Base-by-base conservation (phyloP, 1,284 basidiomycete species). In the Inonotus hispidus region DNA sequence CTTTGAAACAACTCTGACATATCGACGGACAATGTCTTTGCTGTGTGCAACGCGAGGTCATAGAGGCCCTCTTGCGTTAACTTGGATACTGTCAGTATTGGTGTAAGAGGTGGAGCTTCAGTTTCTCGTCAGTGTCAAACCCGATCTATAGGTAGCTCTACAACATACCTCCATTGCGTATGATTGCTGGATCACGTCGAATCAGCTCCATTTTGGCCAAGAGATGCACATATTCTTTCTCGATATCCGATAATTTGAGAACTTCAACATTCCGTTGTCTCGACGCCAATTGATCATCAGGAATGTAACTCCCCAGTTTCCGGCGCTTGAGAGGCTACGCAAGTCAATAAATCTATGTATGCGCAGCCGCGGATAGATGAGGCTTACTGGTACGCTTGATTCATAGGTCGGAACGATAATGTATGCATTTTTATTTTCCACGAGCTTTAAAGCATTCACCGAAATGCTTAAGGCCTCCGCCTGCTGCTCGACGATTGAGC, bases 391-490 rank as follows among this genome's bases (percentile, higher is more conserved):
- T 71, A 70, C 53, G 82, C 81, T 45, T 72, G 70, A 25, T 77
- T 45, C 32, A 29, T 59, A 70, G 25, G 79, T 71, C 39, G 84
- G 83, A 54, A 91, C 73, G 19, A 88, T 77, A 49, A 98, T 82
- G 93, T 93, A 99, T 8, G 94, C 89, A 66, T 87, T 88, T 68
- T 88, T 86, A 64, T 80, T 78, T 68, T 94, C 89, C 35, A 95
- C 81, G 64, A 98, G 79, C 11, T 90, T 84, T 38, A 99, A 78
- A 8, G 93, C 88, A 70, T 98, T 98, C 74, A 97, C 91, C 16
- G 93, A 88, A 35, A 95, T 85, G 53, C 90, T 81, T 70, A 93
- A 92, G 67, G 91, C 80, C 76, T 92, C 83, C 27, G 93, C 82
- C 71, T 95, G 92, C 67, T 90, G 82, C 64, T 87, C 84, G 37